Evolutionary conservation across 2,329 filamentous ascomycete species (phyloP).

Genomic region (Fusarium tricinctum): DNA sequence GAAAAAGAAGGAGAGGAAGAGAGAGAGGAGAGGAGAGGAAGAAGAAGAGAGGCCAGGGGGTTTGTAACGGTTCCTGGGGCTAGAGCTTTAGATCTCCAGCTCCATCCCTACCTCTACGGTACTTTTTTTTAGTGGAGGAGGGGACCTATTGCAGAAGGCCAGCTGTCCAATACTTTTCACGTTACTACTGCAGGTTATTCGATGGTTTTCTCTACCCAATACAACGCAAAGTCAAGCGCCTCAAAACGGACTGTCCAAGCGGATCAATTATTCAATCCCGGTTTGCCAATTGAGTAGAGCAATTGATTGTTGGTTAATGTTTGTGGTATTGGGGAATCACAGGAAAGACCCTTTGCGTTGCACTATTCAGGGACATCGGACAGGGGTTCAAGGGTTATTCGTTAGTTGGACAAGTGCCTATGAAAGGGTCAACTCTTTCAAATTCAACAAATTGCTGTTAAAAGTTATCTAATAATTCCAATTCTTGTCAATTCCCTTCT

Average conservation of each 20-base stretch:
- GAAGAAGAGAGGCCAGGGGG: slow-evolving; percentile 18
- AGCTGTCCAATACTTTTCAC: slow-evolving; percentile 41
- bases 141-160: slow-evolving; percentile 40
- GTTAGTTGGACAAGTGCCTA: background rate
- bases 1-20: slow-evolving; percentile 1
- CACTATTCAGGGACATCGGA: slow-evolving; percentile 21
- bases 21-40: slow-evolving; percentile 5
- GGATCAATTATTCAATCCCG: background rate
- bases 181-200: slow-evolving; percentile 2
- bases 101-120: slow-evolving; percentile 21
- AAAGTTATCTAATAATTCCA: background rate
- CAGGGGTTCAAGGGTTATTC: slow-evolving; percentile 15
- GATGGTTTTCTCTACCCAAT: slow-evolving; percentile 13
- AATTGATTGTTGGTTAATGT: slow-evolving; percentile 3
- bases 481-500: background rate
- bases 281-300: background rate
- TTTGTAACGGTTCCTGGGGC: slow-evolving; percentile 29
- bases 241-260: slow-evolving; percentile 7
- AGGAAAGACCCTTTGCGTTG: slow-evolving; percentile 29
- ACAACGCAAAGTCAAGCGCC: slow-evolving; percentile 35
- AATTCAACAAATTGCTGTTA: background rate
- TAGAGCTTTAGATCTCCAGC: slow-evolving; percentile 32
- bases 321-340: slow-evolving; percentile 4
- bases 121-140: slow-evolving; percentile 35
- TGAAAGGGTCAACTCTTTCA: background rate